phyloP scores from a whole-genome alignment of 1,284 basidiomycete genomes.

The Entoloma clypeatum region DNA sequence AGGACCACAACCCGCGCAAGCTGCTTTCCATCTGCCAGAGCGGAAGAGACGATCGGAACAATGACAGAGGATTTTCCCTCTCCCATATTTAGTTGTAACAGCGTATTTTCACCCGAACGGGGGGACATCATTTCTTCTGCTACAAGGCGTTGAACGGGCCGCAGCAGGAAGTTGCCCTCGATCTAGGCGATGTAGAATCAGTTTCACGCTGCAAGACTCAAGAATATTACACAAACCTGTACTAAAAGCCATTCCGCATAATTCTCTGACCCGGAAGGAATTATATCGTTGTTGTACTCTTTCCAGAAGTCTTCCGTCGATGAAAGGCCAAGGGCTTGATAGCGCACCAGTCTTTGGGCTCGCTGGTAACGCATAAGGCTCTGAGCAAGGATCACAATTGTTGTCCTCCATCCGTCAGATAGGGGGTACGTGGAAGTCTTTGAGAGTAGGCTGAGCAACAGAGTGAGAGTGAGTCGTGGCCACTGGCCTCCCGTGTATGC shows the following conservation, averaged over 20 bases:
- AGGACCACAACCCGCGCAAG: conserved; percentile 47
- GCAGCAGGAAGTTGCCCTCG: conserved; percentile 40
- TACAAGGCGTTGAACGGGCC: conserved; percentile 38
- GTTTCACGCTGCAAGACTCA: neutral
- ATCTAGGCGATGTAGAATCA: conserved; percentile 30
- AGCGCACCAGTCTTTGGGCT: conserved; percentile 27
- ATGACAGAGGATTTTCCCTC: conserved; percentile 58
- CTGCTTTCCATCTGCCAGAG: conserved; percentile 39
- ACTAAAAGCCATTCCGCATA: conserved; percentile 45
- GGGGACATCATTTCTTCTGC: conserved; percentile 50
- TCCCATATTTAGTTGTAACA: conserved; percentile 56
- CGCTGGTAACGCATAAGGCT: conserved; percentile 31
- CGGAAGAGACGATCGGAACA: conserved; percentile 38
- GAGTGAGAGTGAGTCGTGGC: conserved; percentile 24
- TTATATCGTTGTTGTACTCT: conserved; percentile 31
- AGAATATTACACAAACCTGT: conserved; percentile 31
- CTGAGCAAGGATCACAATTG: conserved; percentile 26
- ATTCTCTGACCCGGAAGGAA: conserved; percentile 16
- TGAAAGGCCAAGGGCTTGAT: conserved; percentile 12
- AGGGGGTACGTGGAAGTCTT: neutral
- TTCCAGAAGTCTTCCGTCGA: conserved; percentile 31
- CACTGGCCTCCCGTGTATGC: conserved; percentile 19
- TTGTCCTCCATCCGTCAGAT: conserved; percentile 24
- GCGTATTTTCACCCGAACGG: conserved; percentile 27
- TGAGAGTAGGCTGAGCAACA: conserved; percentile 24